Evolutionary conservation across 2,329 filamentous ascomycete species (phyloP).

Genomic region (Fusarium irregulare): DNA sequence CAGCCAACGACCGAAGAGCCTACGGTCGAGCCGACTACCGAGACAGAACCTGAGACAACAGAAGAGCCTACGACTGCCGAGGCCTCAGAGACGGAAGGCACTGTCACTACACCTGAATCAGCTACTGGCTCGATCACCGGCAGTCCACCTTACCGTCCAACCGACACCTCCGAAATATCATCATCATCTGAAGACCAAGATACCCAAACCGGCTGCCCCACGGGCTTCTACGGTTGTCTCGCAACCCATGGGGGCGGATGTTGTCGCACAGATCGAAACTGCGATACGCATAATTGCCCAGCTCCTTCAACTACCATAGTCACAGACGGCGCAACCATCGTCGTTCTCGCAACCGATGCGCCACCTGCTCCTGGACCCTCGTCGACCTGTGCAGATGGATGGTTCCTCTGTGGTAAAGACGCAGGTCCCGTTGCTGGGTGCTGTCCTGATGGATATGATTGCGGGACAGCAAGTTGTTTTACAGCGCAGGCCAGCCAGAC

Average conservation of each 20-base stretch:
- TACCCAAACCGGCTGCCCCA: slow-evolving; percentile 72
- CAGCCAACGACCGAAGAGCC: slow-evolving; percentile 53
- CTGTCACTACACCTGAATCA: slow-evolving; percentile 43
- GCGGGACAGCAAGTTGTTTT: slow-evolving; percentile 79
- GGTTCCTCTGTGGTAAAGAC: slow-evolving; percentile 74
- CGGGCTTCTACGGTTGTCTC: slow-evolving; percentile 90
- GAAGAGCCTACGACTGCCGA: slow-evolving; percentile 22
- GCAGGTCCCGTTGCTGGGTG: slow-evolving; percentile 79
- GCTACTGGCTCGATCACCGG: slow-evolving; percentile 54
- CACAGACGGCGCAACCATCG: slow-evolving; percentile 75
- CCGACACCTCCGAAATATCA: slow-evolving; percentile 48
- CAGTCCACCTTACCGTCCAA: slow-evolving; percentile 62
- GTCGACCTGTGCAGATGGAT: slow-evolving; percentile 77
- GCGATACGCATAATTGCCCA: slow-evolving; percentile 83
- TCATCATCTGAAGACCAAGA: slow-evolving; percentile 48
- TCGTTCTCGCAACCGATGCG: slow-evolving; percentile 67
- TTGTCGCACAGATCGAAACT: slow-evolving; percentile 88
- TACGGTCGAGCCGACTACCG: slow-evolving; percentile 52
- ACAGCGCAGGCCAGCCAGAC: slow-evolving; percentile 64
- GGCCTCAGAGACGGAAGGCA: slow-evolving; percentile 34
- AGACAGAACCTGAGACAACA: slow-evolving; percentile 47
- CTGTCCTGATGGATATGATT: slow-evolving; percentile 81
- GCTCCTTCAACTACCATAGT: slow-evolving; percentile 72
- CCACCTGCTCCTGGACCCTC: slow-evolving; percentile 56
- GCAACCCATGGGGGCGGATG: slow-evolving; percentile 86